Evolutionary conservation across 257 asterid genomes (phyloP).

Genomic region (Przewalskia tangutica): DNA sequence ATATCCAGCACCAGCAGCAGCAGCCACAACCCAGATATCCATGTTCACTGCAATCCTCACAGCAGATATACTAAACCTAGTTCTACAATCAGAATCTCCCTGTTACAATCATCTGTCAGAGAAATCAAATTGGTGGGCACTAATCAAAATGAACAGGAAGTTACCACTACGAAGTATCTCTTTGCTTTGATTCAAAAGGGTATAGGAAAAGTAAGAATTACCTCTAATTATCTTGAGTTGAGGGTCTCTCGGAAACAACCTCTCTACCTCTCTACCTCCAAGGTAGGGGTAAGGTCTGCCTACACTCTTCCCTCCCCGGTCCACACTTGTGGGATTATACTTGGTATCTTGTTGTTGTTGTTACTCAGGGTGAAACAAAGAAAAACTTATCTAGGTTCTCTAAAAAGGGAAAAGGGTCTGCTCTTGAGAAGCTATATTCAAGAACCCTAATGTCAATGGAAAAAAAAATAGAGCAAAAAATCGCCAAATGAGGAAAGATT

Average conservation of each 20-base stretch:
- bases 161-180: background rate
- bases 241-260: too few relatives aligned
- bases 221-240: too few relatives aligned
- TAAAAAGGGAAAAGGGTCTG: background rate
- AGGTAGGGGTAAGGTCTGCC: too few relatives aligned
- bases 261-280: too few relatives aligned
- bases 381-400: background rate
- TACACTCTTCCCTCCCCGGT: too few relatives aligned
- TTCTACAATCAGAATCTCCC: slow-evolving; percentile 2
- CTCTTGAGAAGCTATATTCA: slow-evolving; percentile 4
- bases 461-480: background rate
- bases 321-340: too few relatives aligned
- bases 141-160: background rate
- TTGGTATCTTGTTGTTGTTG: too few relatives aligned
- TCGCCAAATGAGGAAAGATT: background rate
- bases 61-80: background rate
- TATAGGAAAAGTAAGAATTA: background rate
- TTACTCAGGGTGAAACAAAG: too few relatives aligned
- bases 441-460: background rate
- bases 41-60: slow-evolving; percentile 13
- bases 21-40: slow-evolving; percentile 66
- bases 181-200: slow-evolving; percentile 1
- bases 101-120: background rate
- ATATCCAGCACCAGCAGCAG: slow-evolving; percentile 74
- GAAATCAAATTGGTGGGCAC: background rate